Base-by-base conservation (phyloP, 371 early-diverging fungal species). In the Massospora cicadina region DNA sequence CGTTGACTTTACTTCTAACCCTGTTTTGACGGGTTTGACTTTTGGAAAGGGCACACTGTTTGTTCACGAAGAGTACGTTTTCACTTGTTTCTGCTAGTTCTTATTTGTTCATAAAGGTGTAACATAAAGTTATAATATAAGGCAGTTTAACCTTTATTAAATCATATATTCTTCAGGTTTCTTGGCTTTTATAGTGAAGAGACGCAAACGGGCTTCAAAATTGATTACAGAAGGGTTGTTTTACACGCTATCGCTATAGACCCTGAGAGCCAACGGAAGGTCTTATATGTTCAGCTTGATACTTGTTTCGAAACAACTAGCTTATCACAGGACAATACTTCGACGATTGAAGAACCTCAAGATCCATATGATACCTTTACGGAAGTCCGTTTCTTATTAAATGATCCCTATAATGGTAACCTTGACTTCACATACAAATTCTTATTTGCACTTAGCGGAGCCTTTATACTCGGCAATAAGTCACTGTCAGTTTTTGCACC, bases 21-120 rank as follows among this genome's bases (percentile, higher is more conserved):
- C 43, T 43, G 17, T 17, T 10, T 17, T 43, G 17, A 17, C 5
- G 17, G 17, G 17, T 43, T 17, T 43, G 17, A 43, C 10, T 43
- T 43, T 78, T 71, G 64, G 74, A 77, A 28, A 69, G 98, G 30
- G 25, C 55, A 30, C 65, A 24, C 57, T 56, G 55, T 57, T 57
- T 57, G 28, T 57, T 2, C 57, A 57, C 28, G 57, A 57, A 57
- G 57, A 57, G 57, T 57, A 57, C 26, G 23, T 57, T 57, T 25
- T 54, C n/a, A n/a, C 54, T 54, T n/a, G n/a, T n/a, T n/a, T n/a
- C n/a, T n/a, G n/a, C n/a, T n/a, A n/a, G n/a, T n/a, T n/a, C n/a
- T n/a, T n/a, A n/a, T n/a, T n/a, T n/a, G n/a, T n/a, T n/a, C n/a
- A n/a, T n/a, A n/a, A n/a, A n/a, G n/a, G n/a, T n/a, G n/a, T n/a